Evolutionary conservation across 176 grass and related monocot species (phyloP), one percentile per base, ranked within the genome.

Genomic region (Chrysopogon serrulatus): DNA sequence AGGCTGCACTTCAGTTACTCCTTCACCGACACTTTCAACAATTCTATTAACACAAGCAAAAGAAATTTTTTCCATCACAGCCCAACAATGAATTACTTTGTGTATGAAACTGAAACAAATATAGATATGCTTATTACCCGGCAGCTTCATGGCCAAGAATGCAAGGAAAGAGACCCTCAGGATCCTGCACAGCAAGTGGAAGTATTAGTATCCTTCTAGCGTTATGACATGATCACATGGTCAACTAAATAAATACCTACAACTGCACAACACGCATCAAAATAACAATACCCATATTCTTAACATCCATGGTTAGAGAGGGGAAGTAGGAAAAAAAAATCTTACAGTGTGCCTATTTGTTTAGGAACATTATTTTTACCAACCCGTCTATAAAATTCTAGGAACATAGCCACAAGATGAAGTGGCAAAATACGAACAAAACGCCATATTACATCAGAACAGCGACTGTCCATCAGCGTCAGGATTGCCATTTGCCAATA

Each of bases 101-200:
- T 24, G 30, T 27, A 44, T 56, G 74, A 48, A 86, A 57, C 1
- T 44, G 5, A 64, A 16, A 9, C 35, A 62, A 33, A 19, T 68
- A 3, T 41, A n/a, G n/a, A 21, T 83, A 14, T 27, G 72, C 76
- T 79, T 80, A 99, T 82, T 80, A 99, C 96, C 96, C 96, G 24
- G 96, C 93, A 71, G 96, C 96, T 85, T 99, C 96, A 8, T 99
- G 96, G 30, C 96, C 96, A 71, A 99, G 96, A 82, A 99, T 94
- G 91, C 96, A 99, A 17, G 96, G 96, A 69, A 99, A 99, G 40
- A 99, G 96, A 24, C 96, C 96, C 86, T 99, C 96, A 5, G 93
- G 93, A 92, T 99, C 96, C 96, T 96, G 89, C 57, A 92, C 30
- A 62, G 15, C 4, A 26, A 87, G 80, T 54, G 59, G 40, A 48